These are phyloP conservation scores for Boletellus sp. DNA, from an alignment of 768 basidiomycete genomes.

Conservation along the genomic window DNA sequence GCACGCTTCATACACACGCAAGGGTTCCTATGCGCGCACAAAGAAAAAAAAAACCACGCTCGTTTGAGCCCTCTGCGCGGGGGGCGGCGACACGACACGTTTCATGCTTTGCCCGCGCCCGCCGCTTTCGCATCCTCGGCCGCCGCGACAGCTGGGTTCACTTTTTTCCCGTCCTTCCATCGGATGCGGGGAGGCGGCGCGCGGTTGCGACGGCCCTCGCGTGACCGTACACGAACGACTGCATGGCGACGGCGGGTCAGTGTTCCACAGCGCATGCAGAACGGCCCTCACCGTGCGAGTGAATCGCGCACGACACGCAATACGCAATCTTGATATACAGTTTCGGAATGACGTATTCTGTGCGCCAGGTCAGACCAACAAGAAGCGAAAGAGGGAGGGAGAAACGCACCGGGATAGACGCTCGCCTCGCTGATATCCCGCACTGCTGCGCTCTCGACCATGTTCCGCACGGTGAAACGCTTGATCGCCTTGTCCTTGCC, in stretches of 20 bases:
- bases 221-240: slow-evolving; percentile 98
- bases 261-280: no score
- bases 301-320: slow-evolving; percentile 99
- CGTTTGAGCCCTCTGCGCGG: neutral
- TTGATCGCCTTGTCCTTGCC: slow-evolving; percentile 99
- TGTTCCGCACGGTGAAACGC: slow-evolving; percentile 98
- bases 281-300: slow-evolving; percentile 76
- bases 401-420: slow-evolving; percentile 76
- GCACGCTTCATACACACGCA: no score
- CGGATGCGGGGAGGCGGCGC: slow-evolving; percentile 93
- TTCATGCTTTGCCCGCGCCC: slow-evolving; percentile 48
- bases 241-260: neutral
- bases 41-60: neutral
- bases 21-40: no score
- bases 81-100: slow-evolving; percentile 17
- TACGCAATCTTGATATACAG: slow-evolving; percentile 98
- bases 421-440: slow-evolving; percentile 96
- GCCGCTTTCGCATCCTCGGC: slow-evolving; percentile 84
- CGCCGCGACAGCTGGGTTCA: slow-evolving; percentile 92
- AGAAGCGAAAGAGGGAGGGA: neutral
- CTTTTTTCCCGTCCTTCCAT: slow-evolving; percentile 95
- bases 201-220: slow-evolving; percentile 94
- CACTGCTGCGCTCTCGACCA: slow-evolving; percentile 98
- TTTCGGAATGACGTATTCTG: slow-evolving; percentile 96
- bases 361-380: neutral